Percentiles rank a stretch among this genome's conserved stretches.
phyloP scores from a whole-genome alignment of 306 rosid genomes.

The Lathyrus sativus region DNA sequence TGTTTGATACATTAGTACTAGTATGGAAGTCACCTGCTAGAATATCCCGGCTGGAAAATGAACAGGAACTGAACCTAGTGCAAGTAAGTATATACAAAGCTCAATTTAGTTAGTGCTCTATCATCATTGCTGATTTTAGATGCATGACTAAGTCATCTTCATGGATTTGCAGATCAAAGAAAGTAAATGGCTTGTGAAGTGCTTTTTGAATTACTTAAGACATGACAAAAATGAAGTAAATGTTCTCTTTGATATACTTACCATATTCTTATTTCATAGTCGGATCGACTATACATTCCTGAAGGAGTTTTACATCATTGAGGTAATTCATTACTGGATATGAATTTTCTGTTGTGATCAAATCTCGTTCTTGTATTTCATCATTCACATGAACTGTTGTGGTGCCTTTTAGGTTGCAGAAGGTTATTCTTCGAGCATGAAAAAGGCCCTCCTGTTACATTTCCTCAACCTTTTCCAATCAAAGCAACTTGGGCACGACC shows the following conservation, averaged over 20 bases:
- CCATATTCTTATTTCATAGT: constrained; percentile 88
- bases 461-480: constrained; percentile 87
- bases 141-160: constrained; percentile 10
- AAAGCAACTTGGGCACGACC: constrained; percentile 85
- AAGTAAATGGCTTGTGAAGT: constrained; percentile 99
- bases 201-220: constrained; percentile 92
- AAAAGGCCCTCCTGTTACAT: constrained; percentile 81
- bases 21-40: constrained; percentile 97
- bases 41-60: constrained; percentile 82
- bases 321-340: constrained; percentile 55
- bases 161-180: constrained; percentile 81
- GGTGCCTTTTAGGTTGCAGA: constrained; percentile 81
- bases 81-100: constrained; percentile 64
- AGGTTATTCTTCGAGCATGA: constrained; percentile 79
- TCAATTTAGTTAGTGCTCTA: constrained; percentile 24
- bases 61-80: constrained; percentile 87
- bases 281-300: constrained; percentile 92
- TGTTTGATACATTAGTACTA: constrained; percentile 84
- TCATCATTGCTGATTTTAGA: constrained; percentile 31
- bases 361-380: constrained; percentile 23
- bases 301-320: constrained; percentile 96
- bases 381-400: constrained; percentile 15
- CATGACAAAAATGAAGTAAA: constrained; percentile 94
- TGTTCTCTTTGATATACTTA: constrained; percentile 96
- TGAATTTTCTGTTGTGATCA: constrained; percentile 27